Evolutionary conservation across 228 moss, liverwort and hornwort species (phyloP).

Genomic region (Sphagnum fallax): DNA sequence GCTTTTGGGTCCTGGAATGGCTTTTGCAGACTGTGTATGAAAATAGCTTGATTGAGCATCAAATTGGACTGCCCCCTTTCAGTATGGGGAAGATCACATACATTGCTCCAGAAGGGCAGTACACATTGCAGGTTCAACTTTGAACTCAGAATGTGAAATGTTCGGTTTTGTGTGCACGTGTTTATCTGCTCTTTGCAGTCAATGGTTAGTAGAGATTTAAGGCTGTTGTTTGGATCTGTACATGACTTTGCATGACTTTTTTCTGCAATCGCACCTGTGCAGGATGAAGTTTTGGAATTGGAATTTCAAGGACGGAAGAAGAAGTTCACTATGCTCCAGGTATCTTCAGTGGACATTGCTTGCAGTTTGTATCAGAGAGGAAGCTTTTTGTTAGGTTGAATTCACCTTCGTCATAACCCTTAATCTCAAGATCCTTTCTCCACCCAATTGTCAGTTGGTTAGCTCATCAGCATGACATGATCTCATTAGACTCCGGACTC

Average conservation of each 20-base stretch:
- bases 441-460: background rate
- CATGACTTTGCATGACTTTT: too few relatives aligned
- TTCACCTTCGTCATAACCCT: background rate
- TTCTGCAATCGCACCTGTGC: constrained; percentile 7
- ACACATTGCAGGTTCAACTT: constrained; percentile 53
- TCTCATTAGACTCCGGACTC: too few relatives aligned
- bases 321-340: constrained; percentile 82
- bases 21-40: constrained; percentile 66
- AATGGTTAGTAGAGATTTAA: background rate
- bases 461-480: too few relatives aligned
- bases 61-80: constrained; percentile 79
- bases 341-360: constrained; percentile 4
- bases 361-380: background rate
- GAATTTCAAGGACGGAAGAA: constrained; percentile 96
- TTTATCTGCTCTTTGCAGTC: background rate
- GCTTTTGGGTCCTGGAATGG: constrained; percentile 2
- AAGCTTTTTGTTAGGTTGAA: background rate
- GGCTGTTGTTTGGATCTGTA: too few relatives aligned
- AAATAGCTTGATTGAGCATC: constrained; percentile 94
- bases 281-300: constrained; percentile 84
- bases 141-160: background rate
- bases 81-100: constrained; percentile 77
- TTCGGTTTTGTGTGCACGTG: background rate
- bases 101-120: constrained; percentile 67
- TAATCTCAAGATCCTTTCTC: too few relatives aligned